Evolutionary conservation across 176 grass and related monocot species (phyloP), one percentile per base, ranked within the genome.

Genomic region (Metroxylon sagu): DNA sequence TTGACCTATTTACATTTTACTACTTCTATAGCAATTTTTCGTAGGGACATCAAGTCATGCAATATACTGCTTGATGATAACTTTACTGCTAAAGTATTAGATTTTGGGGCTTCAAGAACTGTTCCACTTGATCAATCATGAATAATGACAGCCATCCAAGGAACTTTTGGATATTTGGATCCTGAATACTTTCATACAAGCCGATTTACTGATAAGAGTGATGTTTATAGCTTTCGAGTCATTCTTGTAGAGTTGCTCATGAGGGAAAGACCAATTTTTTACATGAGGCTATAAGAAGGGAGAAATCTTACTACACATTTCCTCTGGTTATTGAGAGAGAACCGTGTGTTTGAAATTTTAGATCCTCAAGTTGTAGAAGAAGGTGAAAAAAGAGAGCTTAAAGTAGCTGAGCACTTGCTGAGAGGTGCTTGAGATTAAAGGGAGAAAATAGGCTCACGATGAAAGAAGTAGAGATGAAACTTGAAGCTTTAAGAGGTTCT

Each of bases 101-200:
- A 87, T 16, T 82, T 87, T 59, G 84, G 84, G 55, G 78, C 85
- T 39, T 75, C 79, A 29, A 63, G 65, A 69, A 65, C 69, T 4
- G 79, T 89, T 15, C 79, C 70, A 0, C 56, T 82, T 18, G 63
- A 82, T 62, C 59, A 75, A 49, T 75, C 50, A 0, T 67, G 64
- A 3, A 59, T 87, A 6, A 73, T 65, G 12, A 82, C 84, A 21
- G 71, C 21, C 1, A 28, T 82, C 26, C 74, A 82, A 54, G 79
- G 84, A 53, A 87, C 75, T 0, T 48, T 77, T 57, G 83, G 83
- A 2, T 86, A 86, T 49, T 43, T 86, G 5, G 83, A 86, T 54
- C 78, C 78, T 12, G 56, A 77, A 66, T 89, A 84, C 28, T 89
- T 77, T 21, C 63, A 77, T 1, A 70, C 76, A 14, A 26, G 80